phyloP scores from a whole-genome alignment of 192 early-diverging fungal species.

The Linnemannia elongata region DNA sequence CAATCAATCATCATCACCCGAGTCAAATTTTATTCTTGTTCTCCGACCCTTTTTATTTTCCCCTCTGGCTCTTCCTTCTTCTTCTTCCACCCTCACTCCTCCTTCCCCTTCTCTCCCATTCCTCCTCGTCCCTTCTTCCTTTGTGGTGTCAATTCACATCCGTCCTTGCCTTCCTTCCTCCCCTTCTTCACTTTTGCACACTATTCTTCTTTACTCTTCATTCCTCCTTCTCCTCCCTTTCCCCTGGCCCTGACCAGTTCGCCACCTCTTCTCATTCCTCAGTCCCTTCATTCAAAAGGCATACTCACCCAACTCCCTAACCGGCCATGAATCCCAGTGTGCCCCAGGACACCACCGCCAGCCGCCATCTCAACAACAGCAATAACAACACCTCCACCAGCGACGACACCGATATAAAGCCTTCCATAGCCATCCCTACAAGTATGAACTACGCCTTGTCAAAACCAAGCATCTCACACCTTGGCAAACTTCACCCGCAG shows the following conservation, averaged over 20 bases:
- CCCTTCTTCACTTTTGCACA: neutral
- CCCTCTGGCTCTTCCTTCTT: neutral
- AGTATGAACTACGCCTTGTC: neutral
- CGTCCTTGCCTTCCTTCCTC: neutral
- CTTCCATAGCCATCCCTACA: neutral
- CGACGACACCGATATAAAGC: neutral
- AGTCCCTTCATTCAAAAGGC: neutral
- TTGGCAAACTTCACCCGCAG: neutral
- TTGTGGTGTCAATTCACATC: slow-evolving; percentile 2
- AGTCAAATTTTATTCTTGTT: neutral
- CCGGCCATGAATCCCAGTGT: neutral
- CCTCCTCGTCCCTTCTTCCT: neutral
- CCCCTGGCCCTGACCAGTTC: neutral
- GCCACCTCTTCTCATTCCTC: no score
- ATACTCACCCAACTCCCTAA: neutral
- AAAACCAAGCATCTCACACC: neutral
- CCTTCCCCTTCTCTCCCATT: neutral
- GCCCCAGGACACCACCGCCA: neutral
- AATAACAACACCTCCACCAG: neutral
- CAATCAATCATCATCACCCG: neutral
- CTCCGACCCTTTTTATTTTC: neutral
- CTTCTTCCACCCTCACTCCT: neutral
- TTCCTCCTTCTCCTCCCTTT: neutral
- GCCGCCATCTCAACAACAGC: neutral
- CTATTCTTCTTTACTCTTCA: neutral